Base-by-base conservation (phyloP, 2,329 filamentous ascomycete genomes). In the Botrytis medusae region DNA sequence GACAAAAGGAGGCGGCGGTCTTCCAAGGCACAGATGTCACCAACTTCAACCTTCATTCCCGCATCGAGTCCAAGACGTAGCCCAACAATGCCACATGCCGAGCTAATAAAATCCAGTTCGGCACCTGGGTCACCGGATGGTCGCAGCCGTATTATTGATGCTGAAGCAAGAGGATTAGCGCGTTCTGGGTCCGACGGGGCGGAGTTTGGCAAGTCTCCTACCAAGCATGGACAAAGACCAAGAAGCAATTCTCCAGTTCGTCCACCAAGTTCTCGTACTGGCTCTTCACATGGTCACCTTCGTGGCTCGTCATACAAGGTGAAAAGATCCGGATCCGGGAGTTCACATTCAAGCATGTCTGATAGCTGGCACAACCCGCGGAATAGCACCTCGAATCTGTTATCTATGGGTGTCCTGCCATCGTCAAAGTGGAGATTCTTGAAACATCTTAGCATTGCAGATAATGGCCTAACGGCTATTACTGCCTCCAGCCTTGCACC, bases 381-480 rank as follows among this genome's bases (percentile, higher is more conserved):
- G 84, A 90, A 91, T 64, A 97, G 94, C 83, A 90, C 92, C 25
- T 92, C 92, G 1, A 97, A 96, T 78, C 86, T 97, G 1, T 84
- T 95, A 68, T 86, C 88, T 22, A 86, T 91, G 80, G 91, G 91
- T 57, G 87, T 91, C 74, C 86, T 98, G 25, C 94, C 95, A 60
- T 84, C 93, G 0, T 93, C 92, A 1, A 98, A 98, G 83, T 99
- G 96, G 96, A 91, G 95, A 73, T 97, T 98, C 82, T 84, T 99
- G 79, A 92, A 93, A 80, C 95, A 98, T 83, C 87, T 99, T 60
- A 96, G 95, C 81, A 85, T 99, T 70, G 91, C 95, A 9, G 96
- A 98, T 81, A 99, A 98, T 82, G 91, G 92, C 14, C 86, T 99
- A 76, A 97, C 94, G 12, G 90, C 90, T 8, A 91, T 99, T 76